These are phyloP conservation scores for Solanum hybrid DNA, from an alignment of 305 asterid genomes.

Conservation along the genomic window DNA sequence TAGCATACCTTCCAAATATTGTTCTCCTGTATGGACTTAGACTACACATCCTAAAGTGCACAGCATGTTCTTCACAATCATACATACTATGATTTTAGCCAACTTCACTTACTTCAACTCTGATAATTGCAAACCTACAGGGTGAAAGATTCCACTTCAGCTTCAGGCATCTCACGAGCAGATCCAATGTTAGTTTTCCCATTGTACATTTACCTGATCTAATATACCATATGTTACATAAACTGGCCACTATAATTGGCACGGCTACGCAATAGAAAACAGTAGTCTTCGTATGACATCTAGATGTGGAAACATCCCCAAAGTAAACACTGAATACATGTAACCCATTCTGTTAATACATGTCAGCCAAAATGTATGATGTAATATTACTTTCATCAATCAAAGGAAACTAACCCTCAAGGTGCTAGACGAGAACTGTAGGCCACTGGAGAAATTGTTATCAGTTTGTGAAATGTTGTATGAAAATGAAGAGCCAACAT, in stretches of 20 bases:
- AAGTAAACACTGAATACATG: background rate
- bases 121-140: background rate
- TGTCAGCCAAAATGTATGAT: background rate
- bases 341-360: background rate
- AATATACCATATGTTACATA: background rate
- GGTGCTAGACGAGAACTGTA: slow-evolving; percentile 20
- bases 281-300: background rate
- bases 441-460: slow-evolving; percentile 16
- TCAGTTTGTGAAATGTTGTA: slow-evolving; percentile 23
- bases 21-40: background rate
- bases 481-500: slow-evolving; percentile 22
- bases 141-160: background rate
- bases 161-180: background rate
- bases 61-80: background rate
- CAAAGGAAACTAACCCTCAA: slow-evolving; percentile 16
- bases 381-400: background rate
- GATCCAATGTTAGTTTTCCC: background rate
- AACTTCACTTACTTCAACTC: background rate
- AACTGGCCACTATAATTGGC: background rate
- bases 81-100: background rate
- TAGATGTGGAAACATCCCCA: background rate
- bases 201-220: background rate
- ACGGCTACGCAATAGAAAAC: background rate
- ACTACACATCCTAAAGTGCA: background rate
- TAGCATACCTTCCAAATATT: background rate